These are phyloP conservation scores for Leucosporidium scottii DNA, from an alignment of 768 basidiomycete genomes.

Conservation along the genomic window DNA sequence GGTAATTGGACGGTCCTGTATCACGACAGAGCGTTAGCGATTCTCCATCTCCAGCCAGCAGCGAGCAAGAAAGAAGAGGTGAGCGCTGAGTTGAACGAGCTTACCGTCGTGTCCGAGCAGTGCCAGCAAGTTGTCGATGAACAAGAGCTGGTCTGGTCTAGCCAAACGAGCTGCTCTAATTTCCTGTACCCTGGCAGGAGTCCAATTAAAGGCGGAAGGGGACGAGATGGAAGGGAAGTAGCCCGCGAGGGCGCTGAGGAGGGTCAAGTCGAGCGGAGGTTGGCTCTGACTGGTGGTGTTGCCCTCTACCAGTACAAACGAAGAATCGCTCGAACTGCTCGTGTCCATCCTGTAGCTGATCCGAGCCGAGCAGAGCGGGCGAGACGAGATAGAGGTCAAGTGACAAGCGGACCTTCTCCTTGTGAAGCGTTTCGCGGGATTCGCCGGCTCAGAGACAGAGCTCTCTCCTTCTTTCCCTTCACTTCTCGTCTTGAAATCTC, in stretches of 20 bases:
- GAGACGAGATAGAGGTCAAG: no score
- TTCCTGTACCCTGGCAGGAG: neutral
- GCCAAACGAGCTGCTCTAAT: neutral
- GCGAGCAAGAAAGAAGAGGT: neutral
- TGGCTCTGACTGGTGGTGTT: no score
- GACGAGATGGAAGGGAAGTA: conserved; percentile 2
- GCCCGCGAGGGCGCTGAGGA: neutral
- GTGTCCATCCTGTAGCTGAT: no score
- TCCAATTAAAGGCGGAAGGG: neutral
- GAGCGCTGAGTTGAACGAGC: neutral
- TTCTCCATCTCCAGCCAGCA: neutral
- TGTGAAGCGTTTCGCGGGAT: no score
- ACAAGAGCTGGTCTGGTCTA: conserved; percentile 13
- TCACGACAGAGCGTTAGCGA: neutral
- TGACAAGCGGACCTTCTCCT: no score
- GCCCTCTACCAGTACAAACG: conserved; percentile 16
- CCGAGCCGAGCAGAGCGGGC: no score
- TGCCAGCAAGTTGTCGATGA: conserved; percentile 20
- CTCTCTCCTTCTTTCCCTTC: no score
- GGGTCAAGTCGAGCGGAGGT: neutral
- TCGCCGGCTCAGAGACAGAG: no score
- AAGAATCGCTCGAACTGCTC: neutral
- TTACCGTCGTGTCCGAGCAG: conserved; percentile 7
- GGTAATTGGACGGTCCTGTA: conserved; percentile 3
- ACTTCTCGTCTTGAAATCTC: no score